Evolutionary conservation across 192 early-diverging fungal species (phyloP), one percentile per base, ranked within the genome.

Genomic region (Irineochytrium annulatum): DNA sequence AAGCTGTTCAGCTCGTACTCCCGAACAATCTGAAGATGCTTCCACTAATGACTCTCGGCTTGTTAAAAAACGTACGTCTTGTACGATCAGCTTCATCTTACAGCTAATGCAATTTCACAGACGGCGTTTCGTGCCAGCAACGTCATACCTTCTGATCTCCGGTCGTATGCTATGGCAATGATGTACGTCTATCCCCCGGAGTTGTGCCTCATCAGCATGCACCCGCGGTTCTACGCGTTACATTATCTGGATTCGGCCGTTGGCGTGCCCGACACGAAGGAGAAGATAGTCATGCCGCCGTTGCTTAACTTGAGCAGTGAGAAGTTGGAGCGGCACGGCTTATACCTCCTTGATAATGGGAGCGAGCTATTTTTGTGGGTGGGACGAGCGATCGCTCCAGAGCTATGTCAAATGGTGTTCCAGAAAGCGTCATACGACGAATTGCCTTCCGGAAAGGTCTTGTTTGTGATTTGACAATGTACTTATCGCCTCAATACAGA

Each of bases 281-380:
- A 87, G 1, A 34, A 51, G 1, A 78, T 89, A 29, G 73, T 82
- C 31, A 83, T 93, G 68, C 95, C 95, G 0, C 84, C 85, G 17
- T 41, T 75, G 5, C 73, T 95, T 62, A 93, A 93, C 31, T 63
- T 92, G 62, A 89, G 80, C 53, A 87, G 87, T 31, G 94, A 96
- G 65, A 85, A 84, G 60, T 82, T 98, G 3, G 84, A 91, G 34
- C 87, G 89, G 3, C 77, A 86, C 56, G 93, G 93, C 26, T 67
- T 90, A n/a, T 97, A 87, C 69, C 77, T 98, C 63, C 71, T 98
- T 44, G 87, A 93, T 30, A 86, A 88, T 54, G 85, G 91, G 6
- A 68, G 80, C 28, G 91, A 93, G 57, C 83, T 91, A 22, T 94
- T 90, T 70, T 63, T 98, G 44, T 97, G 91, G 91, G 75, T 98